phyloP scores from a whole-genome alignment of 805 yeast genomes.

The Blastobotrys mokoenaii region DNA sequence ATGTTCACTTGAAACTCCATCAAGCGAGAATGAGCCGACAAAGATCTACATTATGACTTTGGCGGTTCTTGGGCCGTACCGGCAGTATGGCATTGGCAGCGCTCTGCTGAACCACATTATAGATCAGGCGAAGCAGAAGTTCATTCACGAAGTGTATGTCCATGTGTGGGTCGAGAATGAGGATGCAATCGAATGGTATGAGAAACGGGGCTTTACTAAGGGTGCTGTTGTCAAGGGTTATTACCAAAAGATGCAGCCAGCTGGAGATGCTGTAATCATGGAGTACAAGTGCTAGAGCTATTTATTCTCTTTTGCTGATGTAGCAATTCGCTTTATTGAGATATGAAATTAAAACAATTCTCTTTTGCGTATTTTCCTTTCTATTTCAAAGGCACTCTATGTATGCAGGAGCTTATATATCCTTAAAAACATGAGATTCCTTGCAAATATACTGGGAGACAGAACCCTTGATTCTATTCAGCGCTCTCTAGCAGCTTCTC shows the following conservation, averaged over 20 bases:
- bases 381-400: neutral
- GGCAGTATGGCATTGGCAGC: constrained; percentile 53
- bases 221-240: constrained; percentile 35
- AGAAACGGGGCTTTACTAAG: constrained; percentile 39
- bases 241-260: constrained; percentile 35
- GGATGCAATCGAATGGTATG: constrained; percentile 43
- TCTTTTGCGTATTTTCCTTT: no score
- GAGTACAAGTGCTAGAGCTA: constrained; percentile 14
- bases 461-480: neutral
- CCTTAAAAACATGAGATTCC: neutral
- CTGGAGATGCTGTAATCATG: constrained; percentile 40
- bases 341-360: no score
- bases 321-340: neutral
- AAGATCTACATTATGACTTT: constrained; percentile 56
- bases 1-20: constrained; percentile 35
- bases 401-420: neutral
- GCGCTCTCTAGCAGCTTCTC: neutral
- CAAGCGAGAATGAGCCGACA: constrained; percentile 42
- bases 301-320: neutral
- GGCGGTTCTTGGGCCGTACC: constrained; percentile 60
- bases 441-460: neutral
- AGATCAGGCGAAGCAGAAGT: constrained; percentile 46
- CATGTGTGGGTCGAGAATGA: constrained; percentile 44
- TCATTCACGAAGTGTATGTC: constrained; percentile 42
- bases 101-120: constrained; percentile 49